Base-by-base conservation (phyloP, 805 yeast genomes). In the Kodamaea hsintzibuensis region DNA sequence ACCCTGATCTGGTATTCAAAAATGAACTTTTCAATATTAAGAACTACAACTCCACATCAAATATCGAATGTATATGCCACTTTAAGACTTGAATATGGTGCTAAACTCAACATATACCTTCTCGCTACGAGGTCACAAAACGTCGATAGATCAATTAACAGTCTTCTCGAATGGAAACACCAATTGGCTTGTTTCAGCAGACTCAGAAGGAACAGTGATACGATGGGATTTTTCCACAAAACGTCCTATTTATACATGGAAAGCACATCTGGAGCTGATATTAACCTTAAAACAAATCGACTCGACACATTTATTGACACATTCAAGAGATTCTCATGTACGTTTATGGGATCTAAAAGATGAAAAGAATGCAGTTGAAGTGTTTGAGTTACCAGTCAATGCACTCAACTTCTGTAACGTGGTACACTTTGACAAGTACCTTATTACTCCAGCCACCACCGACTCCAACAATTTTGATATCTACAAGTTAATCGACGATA, bases 361-460 rank as follows among this genome's bases (percentile, higher is more conserved):
- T 17, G 44, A 14, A 40, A 17, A 40, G n/a, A 40, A 40, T 13
- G 44, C 69, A 6, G 61, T 68, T 59, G 57, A 68, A 33, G 65
- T 72, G 0, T 76, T 79, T 56, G 77, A 80, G 14, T 74, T 87
- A 58, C 91, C 91, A 5, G 87, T 88, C 43, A 90, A 90, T 65
- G 76, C 89, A 3, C 70, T 90, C 57, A 89, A 88, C 60, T 90
- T 86, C 66, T 81, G 91, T 59, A 83, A 84, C 52, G 83, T 85
- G n/a, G 84, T 78, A 4, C 66, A 79, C 14, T 52, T 48, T 7
- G 63, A 65, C 1, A 63, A 69, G 13, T 59, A 58, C 12, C 53
- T 82, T 22, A 63, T 85, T 5, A 81, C 89, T 0, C 91, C 96
- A 0, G 83, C 86, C 14, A 82, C 91, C 0, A 66, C 76, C 8